A percentile compares a stretch with the other conserved stretches of the same genome.
These are phyloP conservation scores for Periconia sp. DNA, from an alignment of 2,329 filamentous ascomycete genomes.

Conservation along the genomic window DNA sequence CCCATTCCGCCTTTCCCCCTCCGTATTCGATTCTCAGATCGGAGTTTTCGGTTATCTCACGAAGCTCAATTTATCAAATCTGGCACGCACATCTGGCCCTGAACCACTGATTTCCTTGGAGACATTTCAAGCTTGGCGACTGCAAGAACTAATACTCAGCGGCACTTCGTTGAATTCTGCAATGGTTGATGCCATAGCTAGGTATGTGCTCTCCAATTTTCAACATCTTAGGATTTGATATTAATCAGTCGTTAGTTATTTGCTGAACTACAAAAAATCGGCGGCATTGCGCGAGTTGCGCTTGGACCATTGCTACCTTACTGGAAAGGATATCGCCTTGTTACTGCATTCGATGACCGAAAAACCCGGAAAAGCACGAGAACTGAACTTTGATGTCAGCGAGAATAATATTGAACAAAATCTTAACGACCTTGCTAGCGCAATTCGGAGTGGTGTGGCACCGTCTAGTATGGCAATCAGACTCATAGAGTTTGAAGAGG, in stretches of 20 bases:
- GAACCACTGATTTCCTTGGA: conserved; percentile 68
- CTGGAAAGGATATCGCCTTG: conserved; percentile 64
- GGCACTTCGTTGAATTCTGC: conserved; percentile 63
- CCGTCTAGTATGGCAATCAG: conserved; percentile 67
- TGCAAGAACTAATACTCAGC: conserved; percentile 67
- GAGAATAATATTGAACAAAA: conserved; percentile 61
- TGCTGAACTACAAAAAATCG: conserved; percentile 61
- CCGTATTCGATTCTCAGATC: conserved; percentile 67
- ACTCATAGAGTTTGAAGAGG: conserved; percentile 69
- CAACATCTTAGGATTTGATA: neutral
- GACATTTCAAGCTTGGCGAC: conserved; percentile 66
- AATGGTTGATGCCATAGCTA: conserved; percentile 65
- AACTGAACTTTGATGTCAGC: conserved; percentile 67
- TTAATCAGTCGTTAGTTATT: conserved; percentile 54
- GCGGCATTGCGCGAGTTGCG: conserved; percentile 62
- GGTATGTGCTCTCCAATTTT: conserved; percentile 18
- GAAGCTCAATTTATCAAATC: conserved; percentile 66
- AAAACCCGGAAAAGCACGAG: conserved; percentile 52
- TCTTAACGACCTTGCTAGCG: conserved; percentile 54
- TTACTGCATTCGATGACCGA: conserved; percentile 65
- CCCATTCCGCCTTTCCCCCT: conserved; percentile 64
- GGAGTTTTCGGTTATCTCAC: conserved; percentile 67
- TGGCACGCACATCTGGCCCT: conserved; percentile 63
- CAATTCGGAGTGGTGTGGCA: conserved; percentile 55
- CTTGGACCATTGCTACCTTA: conserved; percentile 68